Evolutionary conservation across 2,329 filamentous ascomycete species (phyloP).

Genomic region (Akanthomyces lecanii): DNA sequence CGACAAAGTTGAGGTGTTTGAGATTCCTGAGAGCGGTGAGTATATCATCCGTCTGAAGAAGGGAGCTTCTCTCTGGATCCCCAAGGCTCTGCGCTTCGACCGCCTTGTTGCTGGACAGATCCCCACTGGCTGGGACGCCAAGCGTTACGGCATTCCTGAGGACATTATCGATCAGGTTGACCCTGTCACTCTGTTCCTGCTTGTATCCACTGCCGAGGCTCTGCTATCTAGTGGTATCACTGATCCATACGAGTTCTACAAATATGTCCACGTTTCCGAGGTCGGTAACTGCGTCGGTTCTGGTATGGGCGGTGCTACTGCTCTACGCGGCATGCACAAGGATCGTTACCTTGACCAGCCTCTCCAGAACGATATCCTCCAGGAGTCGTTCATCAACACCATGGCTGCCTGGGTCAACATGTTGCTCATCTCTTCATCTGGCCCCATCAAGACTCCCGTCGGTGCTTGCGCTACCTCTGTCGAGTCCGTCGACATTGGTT

Average conservation of each 20-base stretch:
- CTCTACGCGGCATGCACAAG: conserved; percentile 96
- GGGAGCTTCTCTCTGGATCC: conserved; percentile 90
- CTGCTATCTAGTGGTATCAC: conserved; percentile 92
- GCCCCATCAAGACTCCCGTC: conserved; percentile 96
- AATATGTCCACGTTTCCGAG: conserved; percentile 97
- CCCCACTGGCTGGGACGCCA: conserved; percentile 94
- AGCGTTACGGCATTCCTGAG: conserved; percentile 92
- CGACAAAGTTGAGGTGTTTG: conserved; percentile 96
- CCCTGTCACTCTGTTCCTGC: conserved; percentile 89
- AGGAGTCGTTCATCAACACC: conserved; percentile 99
- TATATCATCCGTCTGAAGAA: conserved; percentile 94
- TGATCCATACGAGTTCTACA: conserved; percentile 99
- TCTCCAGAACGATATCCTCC: conserved; percentile 96
- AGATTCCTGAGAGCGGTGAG: conserved; percentile 88
- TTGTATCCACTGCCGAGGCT: conserved; percentile 89
- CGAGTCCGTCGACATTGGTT: conserved; percentile 95
- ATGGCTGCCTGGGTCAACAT: conserved; percentile 99
- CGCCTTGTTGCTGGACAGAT: conserved; percentile 96
- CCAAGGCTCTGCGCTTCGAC: conserved; percentile 95
- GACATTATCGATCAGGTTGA: conserved; percentile 98
- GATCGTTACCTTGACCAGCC: conserved; percentile 96
- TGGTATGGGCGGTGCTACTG: conserved; percentile 91
- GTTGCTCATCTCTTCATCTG: conserved; percentile 93
- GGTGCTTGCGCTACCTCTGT: conserved; percentile 96
- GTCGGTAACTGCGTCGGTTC: conserved; percentile 98